Conservation (phyloP, 345 rosid species). For the Microcos paniculata region DNA sequence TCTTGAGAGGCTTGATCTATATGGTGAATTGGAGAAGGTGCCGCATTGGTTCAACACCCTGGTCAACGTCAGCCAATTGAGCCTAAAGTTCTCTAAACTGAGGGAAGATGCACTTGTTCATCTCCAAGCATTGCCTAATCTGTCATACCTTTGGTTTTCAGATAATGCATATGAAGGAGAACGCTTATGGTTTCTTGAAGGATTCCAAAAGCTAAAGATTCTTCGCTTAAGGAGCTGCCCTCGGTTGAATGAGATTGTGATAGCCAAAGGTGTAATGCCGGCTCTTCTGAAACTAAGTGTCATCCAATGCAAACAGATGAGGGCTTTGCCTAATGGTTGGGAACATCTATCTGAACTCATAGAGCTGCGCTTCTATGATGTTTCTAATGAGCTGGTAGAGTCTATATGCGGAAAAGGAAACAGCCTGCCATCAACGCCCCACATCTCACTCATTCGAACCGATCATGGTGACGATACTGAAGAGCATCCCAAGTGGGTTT, state of each 20-base stretch:
- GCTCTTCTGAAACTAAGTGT: slow-evolving; percentile 15
- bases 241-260: slow-evolving; percentile 16
- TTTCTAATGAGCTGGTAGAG: slow-evolving; percentile 25
- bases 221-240: slow-evolving; percentile 9
- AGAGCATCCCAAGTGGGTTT: neutral
- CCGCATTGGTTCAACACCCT: slow-evolving; percentile 35
- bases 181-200: slow-evolving; percentile 19
- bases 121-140: slow-evolving; percentile 28
- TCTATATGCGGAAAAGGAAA: slow-evolving; percentile 13
- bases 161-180: slow-evolving; percentile 15
- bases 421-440: neutral
- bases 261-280: slow-evolving; percentile 23
- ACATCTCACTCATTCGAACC: neutral
- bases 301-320: neutral
- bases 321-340: slow-evolving; percentile 14
- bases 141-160: neutral
- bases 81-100: slow-evolving; percentile 27
- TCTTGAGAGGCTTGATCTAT: slow-evolving; percentile 28
- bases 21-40: slow-evolving; percentile 34
- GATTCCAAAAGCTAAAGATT: slow-evolving; percentile 27
- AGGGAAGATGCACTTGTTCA: slow-evolving; percentile 20
- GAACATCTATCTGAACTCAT: slow-evolving; percentile 24
- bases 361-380: slow-evolving; percentile 24
- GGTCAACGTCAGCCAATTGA: neutral
- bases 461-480: neutral